These are phyloP conservation scores for Lactifluus subvellereus DNA, from an alignment of 768 basidiomycete genomes.

Conservation along the genomic window DNA sequence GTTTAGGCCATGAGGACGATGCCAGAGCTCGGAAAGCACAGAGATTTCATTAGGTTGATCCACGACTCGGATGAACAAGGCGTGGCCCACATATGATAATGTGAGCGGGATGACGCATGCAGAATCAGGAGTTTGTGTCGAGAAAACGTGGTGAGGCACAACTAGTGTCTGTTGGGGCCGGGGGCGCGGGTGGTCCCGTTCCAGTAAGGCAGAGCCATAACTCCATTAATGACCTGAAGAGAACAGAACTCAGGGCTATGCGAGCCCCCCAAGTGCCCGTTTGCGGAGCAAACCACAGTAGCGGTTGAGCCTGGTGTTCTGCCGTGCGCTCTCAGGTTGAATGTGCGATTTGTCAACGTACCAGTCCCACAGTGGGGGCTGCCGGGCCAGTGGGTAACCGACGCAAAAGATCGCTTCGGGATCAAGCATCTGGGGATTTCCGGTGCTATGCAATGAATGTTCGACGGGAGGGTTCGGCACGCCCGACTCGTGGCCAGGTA, in stretches of 20 bases:
- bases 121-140: not conserved
- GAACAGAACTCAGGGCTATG: not conserved
- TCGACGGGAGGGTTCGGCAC: not conserved
- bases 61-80: not conserved
- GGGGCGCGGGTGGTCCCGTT: not conserved
- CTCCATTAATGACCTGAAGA: not conserved
- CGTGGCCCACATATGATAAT: not conserved
- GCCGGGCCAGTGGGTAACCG: no score
- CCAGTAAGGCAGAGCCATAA: not conserved
- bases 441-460: not conserved
- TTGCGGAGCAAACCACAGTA: not conserved
- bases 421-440: not conserved
- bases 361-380: no score
- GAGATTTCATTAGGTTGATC: not conserved
- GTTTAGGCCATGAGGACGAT: not conserved
- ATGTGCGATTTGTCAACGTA: no score
- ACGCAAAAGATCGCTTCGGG: not conserved
- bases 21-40: slow-evolving; percentile 2
- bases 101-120: not conserved
- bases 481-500: not conserved
- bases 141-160: not conserved
- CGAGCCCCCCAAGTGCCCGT: no score
- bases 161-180: not conserved
- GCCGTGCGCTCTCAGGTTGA: no score
- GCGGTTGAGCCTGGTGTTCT: no score